phyloP scores from a whole-genome alignment of 2,329 filamentous ascomycete species.

The Fusarium marasasianum region DNA sequence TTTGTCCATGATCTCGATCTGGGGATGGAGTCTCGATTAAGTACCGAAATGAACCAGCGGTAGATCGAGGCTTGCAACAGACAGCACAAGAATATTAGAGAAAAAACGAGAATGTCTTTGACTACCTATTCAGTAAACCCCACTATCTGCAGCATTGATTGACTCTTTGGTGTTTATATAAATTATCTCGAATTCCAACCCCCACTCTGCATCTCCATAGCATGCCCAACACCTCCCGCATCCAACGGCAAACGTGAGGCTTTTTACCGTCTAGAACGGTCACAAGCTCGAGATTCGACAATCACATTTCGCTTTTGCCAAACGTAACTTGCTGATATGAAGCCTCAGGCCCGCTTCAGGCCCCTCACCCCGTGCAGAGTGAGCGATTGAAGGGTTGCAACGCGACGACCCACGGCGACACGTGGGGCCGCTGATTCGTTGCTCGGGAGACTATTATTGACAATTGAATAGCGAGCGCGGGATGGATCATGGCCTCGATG shows the following conservation, averaged over 20 bases:
- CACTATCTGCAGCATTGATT: not conserved
- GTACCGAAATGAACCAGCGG: not conserved
- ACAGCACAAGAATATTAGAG: not conserved
- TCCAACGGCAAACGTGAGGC: conserved; percentile 28
- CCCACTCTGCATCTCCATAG: conserved; percentile 12
- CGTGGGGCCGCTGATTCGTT: conserved; percentile 47
- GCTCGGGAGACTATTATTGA: conserved; percentile 13
- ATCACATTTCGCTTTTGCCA: conserved; percentile 28
- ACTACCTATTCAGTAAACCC: not conserved
- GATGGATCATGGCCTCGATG: not conserved
- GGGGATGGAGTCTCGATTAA: conserved; percentile 13
- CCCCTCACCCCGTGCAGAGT: conserved; percentile 10
- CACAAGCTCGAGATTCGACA: conserved; percentile 6
- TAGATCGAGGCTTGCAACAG: not conserved
- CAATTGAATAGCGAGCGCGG: conserved; percentile 4
- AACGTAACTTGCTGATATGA: conserved; percentile 28
- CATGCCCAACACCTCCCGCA: not conserved
- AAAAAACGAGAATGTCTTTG: conserved; percentile 9
- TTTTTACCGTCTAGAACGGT: not conserved
- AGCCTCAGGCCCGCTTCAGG: conserved; percentile 20
- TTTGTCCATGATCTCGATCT: conserved; percentile 47
- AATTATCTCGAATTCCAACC: not conserved
- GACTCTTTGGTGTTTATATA: conserved; percentile 36
- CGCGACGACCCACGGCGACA: conserved; percentile 28
- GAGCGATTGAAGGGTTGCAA: conserved; percentile 16